A percentile compares a stretch with the other conserved stretches of the same genome.
Conservation (phyloP, 202 grass and related monocot species). For the Schoenoplectus tabernaemontani region DNA sequence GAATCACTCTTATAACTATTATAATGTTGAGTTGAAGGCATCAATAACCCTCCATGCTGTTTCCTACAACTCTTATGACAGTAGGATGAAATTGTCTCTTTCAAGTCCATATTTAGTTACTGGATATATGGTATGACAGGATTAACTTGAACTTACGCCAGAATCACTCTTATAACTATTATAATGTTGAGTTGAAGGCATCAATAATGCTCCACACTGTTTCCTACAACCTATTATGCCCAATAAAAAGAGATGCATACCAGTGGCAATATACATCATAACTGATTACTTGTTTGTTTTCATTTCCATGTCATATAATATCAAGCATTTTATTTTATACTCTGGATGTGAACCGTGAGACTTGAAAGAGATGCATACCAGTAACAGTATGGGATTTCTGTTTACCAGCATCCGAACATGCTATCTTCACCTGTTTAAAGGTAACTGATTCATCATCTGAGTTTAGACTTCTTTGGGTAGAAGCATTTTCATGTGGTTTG, state of each 20-base stretch:
- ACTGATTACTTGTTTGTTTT: background rate
- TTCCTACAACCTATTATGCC: background rate
- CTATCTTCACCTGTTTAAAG: constrained; percentile 5
- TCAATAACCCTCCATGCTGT: background rate
- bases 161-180: too few relatives aligned
- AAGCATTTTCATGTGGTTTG: background rate
- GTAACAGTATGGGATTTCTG: constrained; percentile 9
- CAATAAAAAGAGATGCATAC: background rate
- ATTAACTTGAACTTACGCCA: too few relatives aligned
- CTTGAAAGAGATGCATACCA: constrained; percentile 19
- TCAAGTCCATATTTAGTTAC: too few relatives aligned
- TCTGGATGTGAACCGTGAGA: background rate
- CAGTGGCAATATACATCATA: background rate
- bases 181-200: too few relatives aligned
- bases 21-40: background rate
- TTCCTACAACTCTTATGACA: too few relatives aligned
- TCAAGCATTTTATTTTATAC: background rate
- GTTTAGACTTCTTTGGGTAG: background rate
- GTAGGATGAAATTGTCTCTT: too few relatives aligned
- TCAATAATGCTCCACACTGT: too few relatives aligned
- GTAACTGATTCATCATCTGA: background rate
- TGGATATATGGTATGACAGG: too few relatives aligned
- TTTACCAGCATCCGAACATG: background rate
- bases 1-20: background rate
- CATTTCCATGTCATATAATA: background rate